These are phyloP conservation scores for Malus hybrid DNA, from an alignment of 331 rosid species.

Conservation along the genomic window DNA sequence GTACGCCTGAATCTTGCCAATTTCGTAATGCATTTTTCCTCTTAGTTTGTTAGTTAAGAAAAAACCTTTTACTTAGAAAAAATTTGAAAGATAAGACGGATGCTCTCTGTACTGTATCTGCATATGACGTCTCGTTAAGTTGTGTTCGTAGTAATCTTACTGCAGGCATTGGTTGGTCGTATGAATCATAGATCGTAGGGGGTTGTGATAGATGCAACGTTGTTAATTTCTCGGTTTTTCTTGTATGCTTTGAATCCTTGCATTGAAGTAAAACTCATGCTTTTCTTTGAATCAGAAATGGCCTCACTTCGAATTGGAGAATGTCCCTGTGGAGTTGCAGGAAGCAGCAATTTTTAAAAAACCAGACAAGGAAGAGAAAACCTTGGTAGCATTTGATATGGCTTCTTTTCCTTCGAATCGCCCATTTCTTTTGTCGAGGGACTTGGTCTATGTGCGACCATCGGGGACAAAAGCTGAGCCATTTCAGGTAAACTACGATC, in stretches of 20 bases:
- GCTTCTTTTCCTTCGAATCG: not conserved
- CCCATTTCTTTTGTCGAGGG: conserved; percentile 43
- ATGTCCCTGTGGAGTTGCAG: too few relatives aligned
- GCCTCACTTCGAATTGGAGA: not conserved
- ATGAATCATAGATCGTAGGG: not conserved
- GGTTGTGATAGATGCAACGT: too few relatives aligned
- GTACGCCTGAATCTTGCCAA: conserved; percentile 1
- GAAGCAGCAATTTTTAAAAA: too few relatives aligned
- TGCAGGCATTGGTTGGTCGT: not conserved
- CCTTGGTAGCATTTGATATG: too few relatives aligned
- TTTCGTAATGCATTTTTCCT: not conserved
- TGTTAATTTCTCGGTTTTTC: too few relatives aligned
- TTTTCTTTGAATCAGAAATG: conserved; percentile 20
- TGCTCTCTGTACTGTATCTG: not conserved
- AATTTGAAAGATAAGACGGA: not conserved
- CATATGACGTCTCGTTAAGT: not conserved
- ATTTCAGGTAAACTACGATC: not conserved
- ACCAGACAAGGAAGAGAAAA: too few relatives aligned
- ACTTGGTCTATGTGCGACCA: conserved; percentile 29
- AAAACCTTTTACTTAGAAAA: not conserved
- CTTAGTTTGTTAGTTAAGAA: not conserved
- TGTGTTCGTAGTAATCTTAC: not conserved
- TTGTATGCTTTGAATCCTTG: too few relatives aligned
- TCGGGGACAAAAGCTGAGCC: conserved; percentile 1
- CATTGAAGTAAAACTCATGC: too few relatives aligned